A percentile compares a stretch with the other conserved stretches of the same genome.
phyloP scores from a whole-genome alignment of 805 yeast species.

The Geotrichum ghanense region DNA sequence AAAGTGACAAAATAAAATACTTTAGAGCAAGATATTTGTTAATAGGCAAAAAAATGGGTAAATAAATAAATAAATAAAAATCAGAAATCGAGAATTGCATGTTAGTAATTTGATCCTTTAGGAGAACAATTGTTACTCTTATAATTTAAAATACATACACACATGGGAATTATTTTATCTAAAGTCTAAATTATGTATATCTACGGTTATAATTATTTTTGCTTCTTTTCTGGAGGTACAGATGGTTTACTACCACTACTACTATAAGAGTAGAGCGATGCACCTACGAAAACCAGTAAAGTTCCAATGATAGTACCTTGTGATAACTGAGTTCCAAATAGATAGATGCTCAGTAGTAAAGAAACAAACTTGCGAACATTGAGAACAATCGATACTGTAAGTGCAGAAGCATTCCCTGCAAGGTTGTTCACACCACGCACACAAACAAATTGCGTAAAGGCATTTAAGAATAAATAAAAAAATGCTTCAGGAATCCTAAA shows the following conservation, averaged over 20 bases:
- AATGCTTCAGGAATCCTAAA: conserved; percentile 19
- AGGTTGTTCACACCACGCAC: conserved; percentile 56
- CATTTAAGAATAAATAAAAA: conserved; percentile 31
- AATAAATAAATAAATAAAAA: no score
- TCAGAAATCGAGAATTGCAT: no score
- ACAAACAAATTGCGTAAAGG: conserved; percentile 48
- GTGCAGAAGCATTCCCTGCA: conserved; percentile 45
- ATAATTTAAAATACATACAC: no score
- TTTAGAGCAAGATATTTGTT: no score
- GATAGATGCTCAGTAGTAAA: conserved; percentile 40
- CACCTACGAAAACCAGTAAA: conserved; percentile 42
- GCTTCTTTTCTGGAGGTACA: no score
- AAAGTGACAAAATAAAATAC: no score
- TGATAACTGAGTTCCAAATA: conserved; percentile 38
- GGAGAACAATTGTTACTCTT: no score
- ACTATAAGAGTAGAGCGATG: conserved; percentile 32
- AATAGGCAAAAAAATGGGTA: no score
- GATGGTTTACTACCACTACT: not conserved
- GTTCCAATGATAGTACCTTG: conserved; percentile 37
- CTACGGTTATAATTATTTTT: not conserved
- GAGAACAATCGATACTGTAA: conserved; percentile 51
- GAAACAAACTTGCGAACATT: conserved; percentile 52
- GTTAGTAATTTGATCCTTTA: no score
- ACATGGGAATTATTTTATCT: no score
- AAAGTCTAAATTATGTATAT: no score